A percentile compares a stretch with the other conserved stretches of the same genome.
phyloP scores from a whole-genome alignment of 2,329 filamentous ascomycete genomes.

The Hirsutella rhossiliensis region DNA sequence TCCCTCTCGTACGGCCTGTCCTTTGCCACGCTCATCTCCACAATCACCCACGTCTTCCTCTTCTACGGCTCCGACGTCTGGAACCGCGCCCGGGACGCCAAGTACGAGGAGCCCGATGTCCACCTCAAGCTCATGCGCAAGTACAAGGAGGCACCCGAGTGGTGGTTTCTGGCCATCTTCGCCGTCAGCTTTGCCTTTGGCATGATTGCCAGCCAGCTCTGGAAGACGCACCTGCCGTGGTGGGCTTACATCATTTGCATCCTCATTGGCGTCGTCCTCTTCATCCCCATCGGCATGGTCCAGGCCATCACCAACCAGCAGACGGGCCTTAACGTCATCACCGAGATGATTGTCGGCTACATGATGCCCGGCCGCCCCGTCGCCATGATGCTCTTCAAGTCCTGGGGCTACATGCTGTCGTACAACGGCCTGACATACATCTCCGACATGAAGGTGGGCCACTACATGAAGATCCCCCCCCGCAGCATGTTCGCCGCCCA shows the following conservation, averaged over 20 bases:
- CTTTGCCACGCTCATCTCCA: constrained; percentile 42
- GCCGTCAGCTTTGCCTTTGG: constrained; percentile 35
- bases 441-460: constrained; percentile 37
- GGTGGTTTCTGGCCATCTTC: constrained; percentile 42
- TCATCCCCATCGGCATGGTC: constrained; percentile 32
- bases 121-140: constrained; percentile 43
- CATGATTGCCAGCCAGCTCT: constrained; percentile 23
- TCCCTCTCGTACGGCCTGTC: constrained; percentile 42
- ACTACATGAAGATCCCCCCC: constrained; percentile 42
- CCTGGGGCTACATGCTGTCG: constrained; percentile 32
- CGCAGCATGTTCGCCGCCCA: constrained; percentile 35
- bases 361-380: constrained; percentile 33
- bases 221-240: constrained; percentile 29
- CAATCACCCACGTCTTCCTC: constrained; percentile 37
- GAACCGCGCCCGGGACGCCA: constrained; percentile 16
- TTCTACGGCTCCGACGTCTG: constrained; percentile 39
- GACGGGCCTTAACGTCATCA: constrained; percentile 34
- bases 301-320: constrained; percentile 37
- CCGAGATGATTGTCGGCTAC: constrained; percentile 36
- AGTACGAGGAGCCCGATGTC: constrained; percentile 33
- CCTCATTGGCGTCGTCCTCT: constrained; percentile 25
- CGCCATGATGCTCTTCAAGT: constrained; percentile 39
- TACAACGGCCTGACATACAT: constrained; percentile 34
- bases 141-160: constrained; percentile 41
- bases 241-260: constrained; percentile 29